These are phyloP conservation scores for Tripidium arundinaceum DNA, from an alignment of 202 grass and related monocot species.

Conservation along the genomic window DNA sequence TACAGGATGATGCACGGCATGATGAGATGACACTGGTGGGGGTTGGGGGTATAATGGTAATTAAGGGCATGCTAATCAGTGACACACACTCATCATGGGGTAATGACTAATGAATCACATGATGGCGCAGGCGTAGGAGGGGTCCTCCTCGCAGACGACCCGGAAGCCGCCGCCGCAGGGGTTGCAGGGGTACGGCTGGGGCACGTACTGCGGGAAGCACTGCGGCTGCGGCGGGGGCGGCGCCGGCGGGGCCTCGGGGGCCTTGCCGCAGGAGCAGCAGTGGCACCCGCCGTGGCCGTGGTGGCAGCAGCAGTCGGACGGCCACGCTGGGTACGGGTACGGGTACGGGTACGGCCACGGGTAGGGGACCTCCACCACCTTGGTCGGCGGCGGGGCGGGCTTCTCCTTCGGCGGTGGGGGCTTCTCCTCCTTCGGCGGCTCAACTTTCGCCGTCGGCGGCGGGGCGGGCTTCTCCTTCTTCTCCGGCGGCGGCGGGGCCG, in stretches of 20 bases:
- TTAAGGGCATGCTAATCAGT: background rate
- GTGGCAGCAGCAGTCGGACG: too few relatives aligned
- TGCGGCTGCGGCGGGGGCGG: slow-evolving; percentile 10
- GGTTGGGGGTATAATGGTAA: background rate
- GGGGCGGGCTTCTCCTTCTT: background rate
- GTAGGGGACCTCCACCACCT: slow-evolving; percentile 39
- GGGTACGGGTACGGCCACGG: too few relatives aligned
- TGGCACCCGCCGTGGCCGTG: slow-evolving; percentile 60
- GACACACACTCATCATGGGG: too few relatives aligned
- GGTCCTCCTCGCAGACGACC: slow-evolving; percentile 75
- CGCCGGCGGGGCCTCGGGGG: background rate
- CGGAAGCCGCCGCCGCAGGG: slow-evolving; percentile 49
- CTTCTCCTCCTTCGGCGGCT: too few relatives aligned
- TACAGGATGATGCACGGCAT: background rate
- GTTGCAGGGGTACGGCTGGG: slow-evolving; percentile 36
- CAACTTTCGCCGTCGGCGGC: background rate
- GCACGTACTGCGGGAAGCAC: slow-evolving; percentile 22
- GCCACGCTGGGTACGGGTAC: too few relatives aligned
- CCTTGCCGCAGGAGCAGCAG: slow-evolving; percentile 75
- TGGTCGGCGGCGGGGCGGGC: slow-evolving; percentile 29
- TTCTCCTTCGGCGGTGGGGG: too few relatives aligned
- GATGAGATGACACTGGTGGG: background rate
- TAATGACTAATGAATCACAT: too few relatives aligned
- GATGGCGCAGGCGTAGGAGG: slow-evolving; percentile 53
- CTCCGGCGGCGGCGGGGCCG: slow-evolving; percentile 25